These are phyloP conservation scores for Aspergillus bridgeri DNA, from an alignment of 495 filamentous ascomycete genomes.

Conservation along the genomic window DNA sequence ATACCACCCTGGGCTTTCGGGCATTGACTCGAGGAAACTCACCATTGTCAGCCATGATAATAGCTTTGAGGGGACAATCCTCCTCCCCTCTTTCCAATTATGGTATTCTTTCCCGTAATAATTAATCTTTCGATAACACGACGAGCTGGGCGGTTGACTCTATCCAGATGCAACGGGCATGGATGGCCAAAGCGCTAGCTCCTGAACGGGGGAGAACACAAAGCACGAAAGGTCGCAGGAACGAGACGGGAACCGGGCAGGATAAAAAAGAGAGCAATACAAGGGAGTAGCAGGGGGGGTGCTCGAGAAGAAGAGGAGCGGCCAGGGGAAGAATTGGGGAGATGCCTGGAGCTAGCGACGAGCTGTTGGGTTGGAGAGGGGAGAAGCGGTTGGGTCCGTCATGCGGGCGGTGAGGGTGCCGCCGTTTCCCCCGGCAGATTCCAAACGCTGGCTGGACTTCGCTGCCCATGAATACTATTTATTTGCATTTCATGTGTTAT, in stretches of 20 bases:
- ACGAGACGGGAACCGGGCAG: neutral
- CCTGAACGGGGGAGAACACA: constrained; percentile 7
- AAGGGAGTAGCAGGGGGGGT: constrained; percentile 4
- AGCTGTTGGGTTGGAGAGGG: neutral
- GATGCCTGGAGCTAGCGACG: constrained; percentile 1
- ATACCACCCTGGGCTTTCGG: neutral
- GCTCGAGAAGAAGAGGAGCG: neutral
- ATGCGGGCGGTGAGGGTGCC: neutral
- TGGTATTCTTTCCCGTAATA: constrained; percentile 12
- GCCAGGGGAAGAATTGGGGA: neutral
- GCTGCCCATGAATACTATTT: too few relatives aligned
- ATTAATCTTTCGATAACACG: constrained; percentile 18
- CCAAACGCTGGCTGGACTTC: neutral
- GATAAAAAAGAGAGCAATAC: constrained; percentile 1
- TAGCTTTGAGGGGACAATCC: constrained; percentile 32
- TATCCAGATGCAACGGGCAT: constrained; percentile 32
- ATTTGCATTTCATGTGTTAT: too few relatives aligned
- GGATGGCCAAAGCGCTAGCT: constrained; percentile 27
- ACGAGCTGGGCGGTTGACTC: constrained; percentile 18
- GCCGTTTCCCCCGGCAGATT: constrained; percentile 4
- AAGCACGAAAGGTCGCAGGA: neutral
- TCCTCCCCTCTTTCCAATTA: constrained; percentile 26
- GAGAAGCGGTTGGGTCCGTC: constrained; percentile 3
- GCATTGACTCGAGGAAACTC: constrained; percentile 13
- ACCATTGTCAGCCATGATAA: constrained; percentile 42